Conservation (phyloP, 2,329 filamentous ascomycete species). For the Whalleya microplaca region DNA sequence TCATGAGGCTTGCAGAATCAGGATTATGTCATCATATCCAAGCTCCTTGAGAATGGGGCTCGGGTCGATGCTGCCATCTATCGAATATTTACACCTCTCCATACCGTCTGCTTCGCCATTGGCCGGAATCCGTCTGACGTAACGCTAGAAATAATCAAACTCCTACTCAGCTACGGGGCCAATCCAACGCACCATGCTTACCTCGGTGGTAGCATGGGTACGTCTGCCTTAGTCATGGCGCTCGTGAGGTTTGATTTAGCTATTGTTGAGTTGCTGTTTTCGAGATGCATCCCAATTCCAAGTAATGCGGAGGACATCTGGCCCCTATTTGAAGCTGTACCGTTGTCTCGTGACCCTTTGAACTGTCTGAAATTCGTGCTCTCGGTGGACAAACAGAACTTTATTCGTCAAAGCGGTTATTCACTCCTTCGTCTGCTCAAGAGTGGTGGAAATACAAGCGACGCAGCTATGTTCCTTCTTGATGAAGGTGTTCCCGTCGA, state of each 20-base stretch:
- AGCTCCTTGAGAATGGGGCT: conserved; percentile 1
- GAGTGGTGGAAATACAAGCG: not conserved
- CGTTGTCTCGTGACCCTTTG: not conserved
- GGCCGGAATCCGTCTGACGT: not conserved
- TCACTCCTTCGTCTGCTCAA: conserved; percentile 1
- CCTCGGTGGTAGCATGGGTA: not conserved
- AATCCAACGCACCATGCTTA: not conserved
- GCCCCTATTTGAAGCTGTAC: not conserved
- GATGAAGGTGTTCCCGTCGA: not conserved
- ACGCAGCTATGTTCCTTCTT: conserved; percentile 2
- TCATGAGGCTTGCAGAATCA: conserved; percentile 2
- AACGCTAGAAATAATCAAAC: not conserved
- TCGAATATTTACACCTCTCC: conserved; percentile 1
- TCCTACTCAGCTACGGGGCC: conserved; percentile 7
- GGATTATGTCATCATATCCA: not conserved
- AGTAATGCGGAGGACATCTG: not conserved
- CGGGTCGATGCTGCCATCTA: conserved; percentile 1
- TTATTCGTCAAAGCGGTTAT: not conserved
- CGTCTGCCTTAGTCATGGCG: conserved; percentile 4
- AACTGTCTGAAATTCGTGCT: not conserved
- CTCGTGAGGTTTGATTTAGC: not conserved
- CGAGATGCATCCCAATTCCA: not conserved
- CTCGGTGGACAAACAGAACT: not conserved
- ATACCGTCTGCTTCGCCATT: not conserved
- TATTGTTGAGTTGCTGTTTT: conserved; percentile 1